Conservation (phyloP, 805 yeast species). For the Candida anglica region DNA sequence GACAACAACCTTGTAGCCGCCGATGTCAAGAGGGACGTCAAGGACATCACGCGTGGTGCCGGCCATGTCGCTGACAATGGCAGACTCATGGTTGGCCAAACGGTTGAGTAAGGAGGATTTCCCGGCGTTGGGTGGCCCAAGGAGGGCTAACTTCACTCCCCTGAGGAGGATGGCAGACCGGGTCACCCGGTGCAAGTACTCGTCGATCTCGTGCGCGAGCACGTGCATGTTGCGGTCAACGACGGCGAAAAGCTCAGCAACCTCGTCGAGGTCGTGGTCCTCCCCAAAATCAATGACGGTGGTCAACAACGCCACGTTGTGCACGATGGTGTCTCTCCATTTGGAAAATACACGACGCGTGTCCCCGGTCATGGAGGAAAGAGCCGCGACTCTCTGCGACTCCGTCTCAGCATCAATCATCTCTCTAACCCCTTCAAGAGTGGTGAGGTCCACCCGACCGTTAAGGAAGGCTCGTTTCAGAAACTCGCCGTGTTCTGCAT, state of each 20-base stretch:
- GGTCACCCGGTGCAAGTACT: conserved; percentile 43
- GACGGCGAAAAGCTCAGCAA: conserved; percentile 45
- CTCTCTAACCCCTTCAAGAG: conserved; percentile 85
- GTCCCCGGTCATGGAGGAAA: conserved; percentile 69
- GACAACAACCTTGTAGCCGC: conserved; percentile 77
- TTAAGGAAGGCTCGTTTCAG: conserved; percentile 83
- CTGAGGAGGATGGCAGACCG: conserved; percentile 59
- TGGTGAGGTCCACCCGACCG: conserved; percentile 79
- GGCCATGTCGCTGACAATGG: conserved; percentile 86
- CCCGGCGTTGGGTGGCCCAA: conserved; percentile 97
- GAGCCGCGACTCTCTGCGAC: conserved; percentile 71
- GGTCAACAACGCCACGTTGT: conserved; percentile 69
- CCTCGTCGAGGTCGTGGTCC: conserved; percentile 78
- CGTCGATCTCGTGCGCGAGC: conserved; percentile 43
- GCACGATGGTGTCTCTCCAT: conserved; percentile 69
- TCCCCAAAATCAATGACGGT: conserved; percentile 95
- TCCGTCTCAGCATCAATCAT: conserved; percentile 94
- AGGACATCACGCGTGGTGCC: conserved; percentile 93
- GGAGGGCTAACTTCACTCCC: conserved; percentile 69
- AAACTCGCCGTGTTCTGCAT: conserved; percentile 94
- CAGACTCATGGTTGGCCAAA: conserved; percentile 76
- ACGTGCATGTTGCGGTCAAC: conserved; percentile 42
- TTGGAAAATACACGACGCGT: conserved; percentile 47
- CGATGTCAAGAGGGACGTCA: conserved; percentile 74
- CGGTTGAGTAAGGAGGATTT: conserved; percentile 81